Evolutionary conservation across 2,329 filamentous ascomycete genomes (phyloP), one percentile per base, ranked within the genome.

Genomic region (Fusarium pseudonygamai): DNA sequence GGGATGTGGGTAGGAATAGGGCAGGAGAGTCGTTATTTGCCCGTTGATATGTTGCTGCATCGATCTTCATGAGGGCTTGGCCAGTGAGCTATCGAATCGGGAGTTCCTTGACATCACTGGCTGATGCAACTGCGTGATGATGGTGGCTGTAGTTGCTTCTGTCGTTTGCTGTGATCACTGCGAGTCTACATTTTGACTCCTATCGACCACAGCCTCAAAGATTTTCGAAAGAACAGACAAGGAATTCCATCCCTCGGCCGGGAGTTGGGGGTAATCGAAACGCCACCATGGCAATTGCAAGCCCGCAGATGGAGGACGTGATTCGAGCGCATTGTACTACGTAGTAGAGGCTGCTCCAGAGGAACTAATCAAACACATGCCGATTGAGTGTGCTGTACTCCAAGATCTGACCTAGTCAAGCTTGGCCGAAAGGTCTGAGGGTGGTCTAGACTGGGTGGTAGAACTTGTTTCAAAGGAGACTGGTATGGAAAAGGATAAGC

Each of bases 401-500:
- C 28, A 32, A 52, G 49, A 36, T 36, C 34, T 36, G 61, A 58
- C 42, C 37, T 37, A 52, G 55, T 36, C 13, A 45, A 52, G 64
- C 30, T 55, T 62, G 14, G 47, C 56, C 40, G n/a, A 49, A 39
- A 37, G 64, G 50, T 40, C 59, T 43, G 40, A 26, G 37, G 32
- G 20, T 42, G 39, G 47, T 36, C 65, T 37, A 50, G 60, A 40
- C n/a, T 43, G 20, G 59, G 40, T 39, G 18, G 36, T 49, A 59
- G 64, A 69, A 55, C 59, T 69, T 42, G 46, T 15, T 50, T 70
- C 60, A 9, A 34, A 20, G 55, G 47, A 34, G 26, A 22, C 18
- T 39, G 30, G n/a, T 7, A 45, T 46, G 53, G 13, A 66, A 49
- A 22, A 30, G 66, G 57, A n/a, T 39, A 63, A 45, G 49, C 28